A percentile compares a stretch with the other conserved stretches of the same genome.
These are phyloP conservation scores for Boletus subparvulus DNA, from an alignment of 768 basidiomycete species.

Conservation along the genomic window DNA sequence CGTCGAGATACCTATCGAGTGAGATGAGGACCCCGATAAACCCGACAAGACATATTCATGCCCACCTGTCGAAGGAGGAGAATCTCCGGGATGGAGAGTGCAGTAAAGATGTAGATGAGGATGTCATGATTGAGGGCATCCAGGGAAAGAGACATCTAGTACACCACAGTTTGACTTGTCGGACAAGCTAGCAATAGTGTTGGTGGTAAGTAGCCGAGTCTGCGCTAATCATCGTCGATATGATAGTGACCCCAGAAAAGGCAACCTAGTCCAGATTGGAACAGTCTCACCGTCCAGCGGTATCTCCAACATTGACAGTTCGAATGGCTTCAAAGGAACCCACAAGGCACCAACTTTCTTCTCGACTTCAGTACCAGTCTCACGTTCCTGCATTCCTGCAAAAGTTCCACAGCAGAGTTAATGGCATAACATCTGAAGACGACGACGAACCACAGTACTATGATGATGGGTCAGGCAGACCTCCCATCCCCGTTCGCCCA, in stretches of 20 bases:
- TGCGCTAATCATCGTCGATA: no score
- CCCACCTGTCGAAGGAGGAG: constrained; percentile 44
- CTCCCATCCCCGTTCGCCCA: constrained; percentile 74
- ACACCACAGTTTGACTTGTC: background rate
- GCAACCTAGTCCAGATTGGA: constrained; percentile 6
- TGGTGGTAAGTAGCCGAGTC: background rate
- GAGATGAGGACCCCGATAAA: background rate
- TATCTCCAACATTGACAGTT: background rate
- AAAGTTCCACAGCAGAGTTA: constrained; percentile 61
- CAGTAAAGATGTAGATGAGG: constrained; percentile 36
- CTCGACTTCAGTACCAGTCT: constrained; percentile 62
- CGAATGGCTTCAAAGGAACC: constrained; percentile 56
- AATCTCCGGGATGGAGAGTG: constrained; percentile 42
- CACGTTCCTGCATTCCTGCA: constrained; percentile 63
- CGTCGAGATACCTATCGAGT: constrained; percentile 48
- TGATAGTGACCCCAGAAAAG: constrained; percentile 10
- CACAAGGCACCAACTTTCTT: constrained; percentile 69
- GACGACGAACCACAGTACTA: constrained; percentile 56
- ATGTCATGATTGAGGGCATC: constrained; percentile 38
- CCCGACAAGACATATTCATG: background rate
- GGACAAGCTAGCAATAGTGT: background rate
- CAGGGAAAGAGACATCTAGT: constrained; percentile 20
- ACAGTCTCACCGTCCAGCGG: background rate
- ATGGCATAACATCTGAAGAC: constrained; percentile 51
- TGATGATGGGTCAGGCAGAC: constrained; percentile 64